These are phyloP conservation scores for Aspergillus ostianus DNA, from an alignment of 495 filamentous ascomycete species.

Conservation along the genomic window DNA sequence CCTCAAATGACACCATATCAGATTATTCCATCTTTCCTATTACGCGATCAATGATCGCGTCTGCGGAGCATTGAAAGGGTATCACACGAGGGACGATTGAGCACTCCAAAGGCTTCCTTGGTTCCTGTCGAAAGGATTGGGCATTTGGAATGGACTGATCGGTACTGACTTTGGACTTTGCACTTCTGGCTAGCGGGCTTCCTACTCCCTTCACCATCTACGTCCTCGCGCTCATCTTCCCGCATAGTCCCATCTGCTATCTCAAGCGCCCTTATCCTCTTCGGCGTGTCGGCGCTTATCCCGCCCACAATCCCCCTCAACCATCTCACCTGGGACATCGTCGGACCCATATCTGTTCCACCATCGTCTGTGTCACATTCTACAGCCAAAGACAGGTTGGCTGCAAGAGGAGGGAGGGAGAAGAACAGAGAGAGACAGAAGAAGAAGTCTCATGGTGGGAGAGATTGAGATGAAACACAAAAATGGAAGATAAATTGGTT, in stretches of 20 bases:
- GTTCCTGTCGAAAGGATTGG: background rate
- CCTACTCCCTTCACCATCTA: background rate
- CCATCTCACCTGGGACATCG: too few relatives aligned
- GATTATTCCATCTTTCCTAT: background rate
- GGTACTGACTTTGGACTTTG: background rate
- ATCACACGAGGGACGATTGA: background rate
- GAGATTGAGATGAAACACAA: too few relatives aligned
- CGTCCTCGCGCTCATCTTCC: background rate
- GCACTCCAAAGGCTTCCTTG: background rate
- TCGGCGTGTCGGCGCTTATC: background rate
- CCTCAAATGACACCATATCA: background rate
- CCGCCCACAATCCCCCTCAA: background rate
- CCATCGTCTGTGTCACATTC: too few relatives aligned
- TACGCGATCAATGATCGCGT: background rate
- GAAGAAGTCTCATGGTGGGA: too few relatives aligned
- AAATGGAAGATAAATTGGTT: too few relatives aligned
- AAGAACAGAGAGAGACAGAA: too few relatives aligned
- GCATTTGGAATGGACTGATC: background rate
- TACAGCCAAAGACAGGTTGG: too few relatives aligned
- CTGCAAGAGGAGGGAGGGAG: too few relatives aligned
- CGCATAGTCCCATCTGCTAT: background rate
- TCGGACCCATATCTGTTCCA: too few relatives aligned
- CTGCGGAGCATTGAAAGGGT: background rate
- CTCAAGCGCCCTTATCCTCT: background rate
- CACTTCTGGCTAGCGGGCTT: slow-evolving; percentile 1